These are phyloP conservation scores for Cupressus sempervirens DNA, from an alignment of 75 land plant species.

Conservation along the genomic window DNA sequence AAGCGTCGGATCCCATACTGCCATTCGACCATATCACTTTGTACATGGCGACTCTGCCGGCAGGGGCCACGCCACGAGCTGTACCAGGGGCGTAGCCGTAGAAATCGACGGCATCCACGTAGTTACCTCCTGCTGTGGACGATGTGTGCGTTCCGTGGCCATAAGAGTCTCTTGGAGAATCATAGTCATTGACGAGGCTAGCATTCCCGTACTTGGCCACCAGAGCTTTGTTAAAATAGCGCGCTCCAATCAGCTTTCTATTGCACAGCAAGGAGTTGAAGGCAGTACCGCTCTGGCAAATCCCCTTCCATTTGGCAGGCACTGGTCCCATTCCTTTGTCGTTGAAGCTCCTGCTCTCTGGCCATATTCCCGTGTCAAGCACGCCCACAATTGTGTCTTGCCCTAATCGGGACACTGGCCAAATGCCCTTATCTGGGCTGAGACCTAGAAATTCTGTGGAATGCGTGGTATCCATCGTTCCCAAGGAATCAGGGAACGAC, in stretches of 20 bases:
- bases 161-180: constrained; percentile 15
- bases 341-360: constrained; percentile 44
- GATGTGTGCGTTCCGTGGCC: constrained; percentile 30
- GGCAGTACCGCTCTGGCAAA: not conserved
- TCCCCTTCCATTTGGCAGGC: not conserved
- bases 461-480: constrained; percentile 37
- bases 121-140: constrained; percentile 22
- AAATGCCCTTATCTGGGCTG: constrained; percentile 11
- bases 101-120: not conserved
- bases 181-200: not conserved
- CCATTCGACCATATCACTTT: constrained; percentile 25
- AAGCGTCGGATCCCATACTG: constrained; percentile 22
- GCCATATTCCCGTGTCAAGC: constrained; percentile 69
- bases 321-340: constrained; percentile 12
- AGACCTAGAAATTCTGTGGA: constrained; percentile 29
- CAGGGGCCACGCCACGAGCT: constrained; percentile 20
- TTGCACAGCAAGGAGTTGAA: not conserved
- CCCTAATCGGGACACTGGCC: constrained; percentile 21
- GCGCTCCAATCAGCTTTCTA: constrained; percentile 25
- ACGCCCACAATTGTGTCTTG: constrained; percentile 32
- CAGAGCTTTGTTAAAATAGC: constrained; percentile 13
- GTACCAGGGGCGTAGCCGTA: constrained; percentile 18
- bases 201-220: constrained; percentile 11
- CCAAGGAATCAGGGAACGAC: not conserved
- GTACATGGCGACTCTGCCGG: constrained; percentile 22